Evolutionary conservation across 1,284 basidiomycete species (phyloP), one percentile per base, ranked within the genome.

Genomic region (Ustilago loliicola): DNA sequence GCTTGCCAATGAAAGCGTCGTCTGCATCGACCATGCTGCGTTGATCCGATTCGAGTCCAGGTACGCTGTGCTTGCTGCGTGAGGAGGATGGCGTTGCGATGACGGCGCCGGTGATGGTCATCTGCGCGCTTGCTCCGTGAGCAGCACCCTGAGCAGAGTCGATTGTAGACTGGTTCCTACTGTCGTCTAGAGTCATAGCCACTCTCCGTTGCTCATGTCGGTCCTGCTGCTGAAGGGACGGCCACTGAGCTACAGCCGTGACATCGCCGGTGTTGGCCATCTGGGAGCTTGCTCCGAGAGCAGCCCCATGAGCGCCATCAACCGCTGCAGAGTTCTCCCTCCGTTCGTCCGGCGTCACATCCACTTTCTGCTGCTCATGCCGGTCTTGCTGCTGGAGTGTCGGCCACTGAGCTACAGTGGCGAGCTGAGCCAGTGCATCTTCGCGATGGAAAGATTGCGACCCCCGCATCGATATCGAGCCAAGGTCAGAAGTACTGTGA

Each of bases 11-110:
- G 53, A 75, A 75, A n/a, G 72, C 72, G 45, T 75, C 67, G 45
- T 75, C 72, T n/a, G 72, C 72, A 54, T 75, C 72, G 38, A 75
- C 72, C 50, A 75, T 75, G 68, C 72, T 75, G 58, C 72, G 66
- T 38, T 75, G 72, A 45, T 75, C 72, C 25, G 72, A 67, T 4
- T 67, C 67, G 27, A 63, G 6, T 3, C 56, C 64, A 23, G 42
- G 54, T 8, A 36, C 51, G 52, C 69, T 72, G 1, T 66, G 63
- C 38, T 64, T 53, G 36, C 70, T 72, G 27, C 61, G 70, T 9
- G 62, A 62, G n/a, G 69, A 63, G 0, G 69, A 54, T 11, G 66
- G 34, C 13, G 62, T 50, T 29, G 36, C 54, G 17, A 54, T 50
- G 25, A 50, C 10, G n/a, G n/a, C 25, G 40, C 38, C 58, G 2